Conservation (phyloP, 2,329 filamentous ascomycete species). For the Lithohypha guttulata region DNA sequence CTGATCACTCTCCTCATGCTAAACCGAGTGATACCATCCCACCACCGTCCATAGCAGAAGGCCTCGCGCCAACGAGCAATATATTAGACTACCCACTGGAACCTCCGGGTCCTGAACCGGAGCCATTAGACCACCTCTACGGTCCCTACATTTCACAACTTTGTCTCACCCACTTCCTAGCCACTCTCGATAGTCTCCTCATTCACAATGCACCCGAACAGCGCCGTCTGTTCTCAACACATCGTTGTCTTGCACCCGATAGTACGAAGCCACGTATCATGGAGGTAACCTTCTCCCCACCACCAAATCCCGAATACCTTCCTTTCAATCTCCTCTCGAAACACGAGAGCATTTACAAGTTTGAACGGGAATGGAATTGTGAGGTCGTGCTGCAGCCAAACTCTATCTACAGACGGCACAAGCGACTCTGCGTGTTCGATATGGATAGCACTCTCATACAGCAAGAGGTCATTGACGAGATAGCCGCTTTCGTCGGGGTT, state of each 20-base stretch:
- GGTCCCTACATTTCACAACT: conserved; percentile 44
- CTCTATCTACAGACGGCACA: conserved; percentile 63
- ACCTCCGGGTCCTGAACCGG: conserved; percentile 43
- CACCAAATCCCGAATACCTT: conserved; percentile 38
- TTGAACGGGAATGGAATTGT: conserved; percentile 81
- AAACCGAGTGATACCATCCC: conserved; percentile 28
- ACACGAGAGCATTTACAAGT: conserved; percentile 70
- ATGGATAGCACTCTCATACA: conserved; percentile 98
- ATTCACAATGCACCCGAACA: conserved; percentile 31
- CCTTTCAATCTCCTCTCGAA: conserved; percentile 59
- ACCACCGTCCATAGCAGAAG: conserved; percentile 32
- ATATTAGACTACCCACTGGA: conserved; percentile 44
- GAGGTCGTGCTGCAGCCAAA: conserved; percentile 70
- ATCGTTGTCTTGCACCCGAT: conserved; percentile 36
- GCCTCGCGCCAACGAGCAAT: conserved; percentile 41
- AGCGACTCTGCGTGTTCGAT: conserved; percentile 85
- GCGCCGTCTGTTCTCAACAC: conserved; percentile 35
- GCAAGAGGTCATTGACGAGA: conserved; percentile 93
- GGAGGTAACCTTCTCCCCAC: conserved; percentile 42
- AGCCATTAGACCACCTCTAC: conserved; percentile 45
- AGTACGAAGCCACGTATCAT: conserved; percentile 37
- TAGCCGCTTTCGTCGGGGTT: conserved; percentile 76
- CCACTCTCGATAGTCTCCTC: conserved; percentile 37
- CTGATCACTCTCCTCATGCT: conserved; percentile 33
- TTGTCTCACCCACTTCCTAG: conserved; percentile 46